A percentile compares a stretch with the other conserved stretches of the same genome.
phyloP scores from a whole-genome alignment of 192 early-diverging fungal genomes.

The Coemansia aciculifera region DNA sequence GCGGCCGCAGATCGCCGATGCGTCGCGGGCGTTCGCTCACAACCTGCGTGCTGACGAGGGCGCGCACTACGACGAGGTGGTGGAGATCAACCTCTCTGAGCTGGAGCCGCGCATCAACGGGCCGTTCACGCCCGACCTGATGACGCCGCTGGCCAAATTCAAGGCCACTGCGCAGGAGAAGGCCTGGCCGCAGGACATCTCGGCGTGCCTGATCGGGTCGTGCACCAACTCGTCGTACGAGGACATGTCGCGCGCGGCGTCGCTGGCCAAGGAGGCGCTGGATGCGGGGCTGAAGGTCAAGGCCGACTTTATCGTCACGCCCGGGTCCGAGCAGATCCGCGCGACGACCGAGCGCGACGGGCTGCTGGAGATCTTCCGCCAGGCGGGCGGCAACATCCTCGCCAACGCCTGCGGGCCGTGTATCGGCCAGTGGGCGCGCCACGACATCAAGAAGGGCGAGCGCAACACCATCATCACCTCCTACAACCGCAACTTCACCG shows the following conservation, averaged over 20 bases:
- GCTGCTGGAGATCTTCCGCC: conserved; percentile 73
- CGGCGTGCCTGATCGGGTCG: conserved; percentile 87
- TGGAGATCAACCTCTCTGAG: conserved; percentile 86
- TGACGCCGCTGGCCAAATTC: conserved; percentile 92
- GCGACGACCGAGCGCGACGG: conserved; percentile 98
- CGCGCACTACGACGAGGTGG: conserved; percentile 83
- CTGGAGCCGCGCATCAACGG: conserved; percentile 98
- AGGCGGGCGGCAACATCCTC: conserved; percentile 84
- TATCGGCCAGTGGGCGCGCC: conserved; percentile 90
- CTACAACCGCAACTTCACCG: conserved; percentile 97
- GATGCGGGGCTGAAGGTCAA: conserved; percentile 75
- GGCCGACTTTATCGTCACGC: conserved; percentile 89
- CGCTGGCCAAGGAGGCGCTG: conserved; percentile 84
- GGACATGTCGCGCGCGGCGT: conserved; percentile 93
- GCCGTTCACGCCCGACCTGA: conserved; percentile 96
- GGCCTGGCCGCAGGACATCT: conserved; percentile 84
- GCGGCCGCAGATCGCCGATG: conserved; percentile 77
- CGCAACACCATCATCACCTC: conserved; percentile 92
- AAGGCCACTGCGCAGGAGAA: conserved; percentile 82
- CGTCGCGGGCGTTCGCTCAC: conserved; percentile 65
- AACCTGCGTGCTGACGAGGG: conserved; percentile 70
- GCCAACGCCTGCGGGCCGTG: conserved; percentile 98
- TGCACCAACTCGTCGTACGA: conserved; percentile 99
- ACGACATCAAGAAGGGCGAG: conserved; percentile 63
- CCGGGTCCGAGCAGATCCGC: conserved; percentile 96